Base-by-base conservation (phyloP, 768 basidiomycete genomes). In the Rhizopogon sp. region DNA sequence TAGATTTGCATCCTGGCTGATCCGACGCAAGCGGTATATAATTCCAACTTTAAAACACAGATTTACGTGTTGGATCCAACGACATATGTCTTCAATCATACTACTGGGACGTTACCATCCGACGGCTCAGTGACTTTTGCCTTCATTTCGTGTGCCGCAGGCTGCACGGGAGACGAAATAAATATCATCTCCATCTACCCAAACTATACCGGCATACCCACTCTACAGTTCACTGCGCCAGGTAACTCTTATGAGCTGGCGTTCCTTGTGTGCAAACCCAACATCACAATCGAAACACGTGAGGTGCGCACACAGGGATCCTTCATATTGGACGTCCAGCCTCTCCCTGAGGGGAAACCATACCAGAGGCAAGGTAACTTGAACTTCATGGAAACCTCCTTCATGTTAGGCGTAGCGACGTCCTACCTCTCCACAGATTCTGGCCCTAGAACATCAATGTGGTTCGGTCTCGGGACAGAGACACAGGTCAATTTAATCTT, bases 231-330 rank as follows among this genome's bases (percentile, higher is more conserved):
- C 14, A 43, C 17, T 9, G 31, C 40, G 35, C 20, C 62, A 14
- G 57, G 43, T 17, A 47, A 55, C 8, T 56, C 58, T 42, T 67
- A 58, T 5, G 39, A 66, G n/a, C 1, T 65, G 2, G 53, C 52
- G 9, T 65, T 67, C 52, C 54, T 65, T 20, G 55, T 55, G 14
- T 65, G 65, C 51, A 64, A 63, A 39, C 64, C 65, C 1, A 62
- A 66, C 14, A 51, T 60, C 20, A 58, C 54, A 1, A 57, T 65
- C 4, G 58, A 66, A 52, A 63, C 61, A 11, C 58, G 65, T 13
- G 62, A 66, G 41, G 41, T 65, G 16, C 55, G 56, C 25, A 60
- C 62, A 17, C 50, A 40, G n/a, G 60, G 57, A 1, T 56, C 54
- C 52, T 60, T 62, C 17, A 58, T 56, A 16, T 60, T 66, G 58